These are phyloP conservation scores for Bolboschoenoplectus hybrid DNA, from an alignment of 202 grass and related monocot genomes.

Conservation along the genomic window DNA sequence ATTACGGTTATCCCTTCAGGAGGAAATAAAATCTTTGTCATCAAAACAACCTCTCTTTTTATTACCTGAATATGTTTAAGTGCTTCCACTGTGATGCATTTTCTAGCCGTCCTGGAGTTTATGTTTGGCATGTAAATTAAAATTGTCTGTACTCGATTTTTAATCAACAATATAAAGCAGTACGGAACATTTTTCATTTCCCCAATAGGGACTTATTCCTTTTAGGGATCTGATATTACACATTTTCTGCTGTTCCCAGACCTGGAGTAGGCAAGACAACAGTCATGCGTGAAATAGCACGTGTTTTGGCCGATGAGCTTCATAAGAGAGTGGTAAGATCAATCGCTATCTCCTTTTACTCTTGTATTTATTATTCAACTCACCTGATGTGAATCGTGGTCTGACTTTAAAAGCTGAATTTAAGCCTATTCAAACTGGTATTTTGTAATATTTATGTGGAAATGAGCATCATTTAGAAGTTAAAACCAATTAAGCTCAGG, in stretches of 20 bases:
- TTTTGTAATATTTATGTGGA: neutral
- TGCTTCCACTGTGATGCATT: constrained; percentile 5
- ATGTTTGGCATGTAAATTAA: neutral
- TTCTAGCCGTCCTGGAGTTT: neutral
- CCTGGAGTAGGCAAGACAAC: constrained; percentile 98
- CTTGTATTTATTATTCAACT: constrained; percentile 25
- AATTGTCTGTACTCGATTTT: neutral
- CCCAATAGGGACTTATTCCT: neutral
- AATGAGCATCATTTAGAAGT: neutral
- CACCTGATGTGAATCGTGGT: neutral
- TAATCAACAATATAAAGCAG: neutral
- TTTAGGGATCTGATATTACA: constrained; percentile 28
- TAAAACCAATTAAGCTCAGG: neutral
- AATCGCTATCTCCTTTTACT: constrained; percentile 24
- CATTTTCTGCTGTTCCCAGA: constrained; percentile 40
- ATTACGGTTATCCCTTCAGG: neutral
- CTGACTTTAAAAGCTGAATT: constrained; percentile 1
- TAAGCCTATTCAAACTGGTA: neutral
- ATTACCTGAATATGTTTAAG: neutral
- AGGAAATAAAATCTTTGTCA: neutral
- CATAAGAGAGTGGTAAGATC: constrained; percentile 86
- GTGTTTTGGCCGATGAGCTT: constrained; percentile 91
- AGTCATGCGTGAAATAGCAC: constrained; percentile 96
- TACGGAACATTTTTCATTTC: neutral
- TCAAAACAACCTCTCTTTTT: neutral